Conservation (phyloP, 805 yeast species). For the Nakazawaea laoshanensis region DNA sequence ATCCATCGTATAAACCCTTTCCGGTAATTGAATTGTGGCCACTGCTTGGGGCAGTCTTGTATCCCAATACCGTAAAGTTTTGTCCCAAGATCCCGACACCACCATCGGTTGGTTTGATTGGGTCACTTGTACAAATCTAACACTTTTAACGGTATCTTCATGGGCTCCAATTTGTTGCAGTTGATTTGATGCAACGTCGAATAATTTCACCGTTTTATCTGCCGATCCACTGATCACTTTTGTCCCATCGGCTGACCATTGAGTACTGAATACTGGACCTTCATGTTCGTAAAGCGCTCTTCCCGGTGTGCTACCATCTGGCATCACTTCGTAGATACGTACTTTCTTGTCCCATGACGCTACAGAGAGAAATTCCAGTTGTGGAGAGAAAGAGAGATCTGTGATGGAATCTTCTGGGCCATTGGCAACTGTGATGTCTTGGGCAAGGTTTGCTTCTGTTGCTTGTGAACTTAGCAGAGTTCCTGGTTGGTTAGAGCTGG, state of each 20-base stretch:
- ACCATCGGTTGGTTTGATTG: slow-evolving; percentile 76
- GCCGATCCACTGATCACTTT: slow-evolving; percentile 85
- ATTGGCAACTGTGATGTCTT: slow-evolving; percentile 62
- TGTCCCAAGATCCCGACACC: slow-evolving; percentile 95
- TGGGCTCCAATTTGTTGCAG: slow-evolving; percentile 80
- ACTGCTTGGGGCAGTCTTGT: slow-evolving; percentile 77
- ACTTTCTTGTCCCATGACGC: slow-evolving; percentile 95
- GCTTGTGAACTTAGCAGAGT: slow-evolving; percentile 27
- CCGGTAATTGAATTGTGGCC: slow-evolving; percentile 77
- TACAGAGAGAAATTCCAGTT: slow-evolving; percentile 70
- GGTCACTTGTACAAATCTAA: slow-evolving; percentile 76
- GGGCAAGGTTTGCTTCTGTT: slow-evolving; percentile 51
- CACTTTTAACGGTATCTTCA: slow-evolving; percentile 67
- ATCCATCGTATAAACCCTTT: slow-evolving; percentile 88
- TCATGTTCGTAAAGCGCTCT: slow-evolving; percentile 85
- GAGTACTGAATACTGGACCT: slow-evolving; percentile 74
- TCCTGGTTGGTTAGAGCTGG: too few species aligned
- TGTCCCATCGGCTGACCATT: slow-evolving; percentile 84
- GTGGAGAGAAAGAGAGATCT: slow-evolving; percentile 80
- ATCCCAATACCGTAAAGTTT: slow-evolving; percentile 93
- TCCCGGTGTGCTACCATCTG: slow-evolving; percentile 74
- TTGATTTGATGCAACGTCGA: slow-evolving; percentile 78
- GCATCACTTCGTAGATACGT: slow-evolving; percentile 78
- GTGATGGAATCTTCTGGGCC: slow-evolving; percentile 91
- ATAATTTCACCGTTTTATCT: slow-evolving; percentile 79